A percentile compares a stretch with the other conserved stretches of the same genome.
Evolutionary conservation across 169 alveolate species (phyloP).

Genomic region (Plasmodium gaboni): DNA sequence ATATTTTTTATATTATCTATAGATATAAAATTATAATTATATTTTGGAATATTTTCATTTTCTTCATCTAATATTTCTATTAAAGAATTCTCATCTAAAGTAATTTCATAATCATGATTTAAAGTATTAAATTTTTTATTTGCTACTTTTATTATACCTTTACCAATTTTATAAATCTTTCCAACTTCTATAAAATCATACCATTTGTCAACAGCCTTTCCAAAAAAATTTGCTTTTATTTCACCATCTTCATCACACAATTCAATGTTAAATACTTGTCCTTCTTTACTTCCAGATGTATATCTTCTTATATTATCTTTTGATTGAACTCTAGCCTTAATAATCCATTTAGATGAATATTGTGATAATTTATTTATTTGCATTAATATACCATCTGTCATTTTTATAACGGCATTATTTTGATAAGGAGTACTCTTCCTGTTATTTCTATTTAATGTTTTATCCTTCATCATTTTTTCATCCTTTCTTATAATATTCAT

Average conservation of each 20-base stretch:
- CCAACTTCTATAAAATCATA: slow-evolving; percentile 83
- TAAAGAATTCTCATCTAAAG: slow-evolving; percentile 82
- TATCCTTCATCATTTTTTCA: slow-evolving; percentile 47
- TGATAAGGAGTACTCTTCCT: slow-evolving; percentile 65
- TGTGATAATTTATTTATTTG: slow-evolving; percentile 66
- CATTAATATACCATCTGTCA: slow-evolving; percentile 69
- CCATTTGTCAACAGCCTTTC: slow-evolving; percentile 88
- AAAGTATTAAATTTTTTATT: slow-evolving; percentile 83
- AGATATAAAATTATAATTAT: slow-evolving; percentile 78
- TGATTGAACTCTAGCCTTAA: slow-evolving; percentile 71
- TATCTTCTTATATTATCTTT: slow-evolving; percentile 48
- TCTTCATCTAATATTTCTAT: slow-evolving; percentile 81
- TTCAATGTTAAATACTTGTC: slow-evolving; percentile 57
- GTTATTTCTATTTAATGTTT: slow-evolving; percentile 26
- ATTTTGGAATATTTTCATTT: slow-evolving; percentile 78
- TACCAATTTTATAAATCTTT: slow-evolving; percentile 83
- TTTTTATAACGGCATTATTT: slow-evolving; percentile 54
- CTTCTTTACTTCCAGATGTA: slow-evolving; percentile 63
- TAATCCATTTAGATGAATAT: slow-evolving; percentile 72
- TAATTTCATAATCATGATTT: slow-evolving; percentile 82
- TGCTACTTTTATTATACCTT: slow-evolving; percentile 83
- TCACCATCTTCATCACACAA: slow-evolving; percentile 78
- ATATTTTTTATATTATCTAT: slow-evolving; percentile 78
- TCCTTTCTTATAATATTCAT: neutral
- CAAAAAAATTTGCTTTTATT: slow-evolving; percentile 83